Evolutionary conservation across 441 rosid species (phyloP).

Genomic region (Populus tomentosa): DNA sequence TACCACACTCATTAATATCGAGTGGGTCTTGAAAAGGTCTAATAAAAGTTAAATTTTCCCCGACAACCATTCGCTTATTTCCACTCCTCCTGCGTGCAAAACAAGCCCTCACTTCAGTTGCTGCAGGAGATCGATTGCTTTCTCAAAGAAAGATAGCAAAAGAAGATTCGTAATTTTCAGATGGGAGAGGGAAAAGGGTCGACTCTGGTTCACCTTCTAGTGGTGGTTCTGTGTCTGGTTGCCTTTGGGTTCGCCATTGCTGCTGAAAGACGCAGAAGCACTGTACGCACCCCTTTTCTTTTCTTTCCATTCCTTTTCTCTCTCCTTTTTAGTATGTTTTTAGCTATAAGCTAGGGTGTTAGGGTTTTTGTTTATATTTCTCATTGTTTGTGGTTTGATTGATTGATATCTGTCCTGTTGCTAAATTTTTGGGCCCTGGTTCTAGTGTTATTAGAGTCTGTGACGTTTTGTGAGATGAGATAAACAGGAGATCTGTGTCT

Average conservation of each 20-base stretch:
- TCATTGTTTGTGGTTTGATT: not conserved
- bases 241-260: constrained; percentile 92
- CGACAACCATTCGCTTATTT: not conserved
- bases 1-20: not conserved
- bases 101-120: not conserved
- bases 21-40: not conserved
- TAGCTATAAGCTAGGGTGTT: not conserved
- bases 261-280: constrained; percentile 86
- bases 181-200: constrained; percentile 75
- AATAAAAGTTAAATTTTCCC: not conserved
- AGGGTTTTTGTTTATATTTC: not conserved
- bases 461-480: not conserved
- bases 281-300: constrained; percentile 32
- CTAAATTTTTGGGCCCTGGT: not conserved
- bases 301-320: constrained; percentile 2
- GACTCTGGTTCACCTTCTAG: constrained; percentile 58
- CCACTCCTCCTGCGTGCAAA: not conserved
- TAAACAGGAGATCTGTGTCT: constrained; percentile 5
- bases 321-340: not conserved
- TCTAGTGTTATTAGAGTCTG: not conserved
- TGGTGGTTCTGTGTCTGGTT: constrained; percentile 68
- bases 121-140: not conserved
- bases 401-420: not conserved
- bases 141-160: not conserved
- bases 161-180: not conserved